Evolutionary conservation across 352 stramenopile genomes (phyloP).

Genomic region (Globisporangium camurandrum): DNA sequence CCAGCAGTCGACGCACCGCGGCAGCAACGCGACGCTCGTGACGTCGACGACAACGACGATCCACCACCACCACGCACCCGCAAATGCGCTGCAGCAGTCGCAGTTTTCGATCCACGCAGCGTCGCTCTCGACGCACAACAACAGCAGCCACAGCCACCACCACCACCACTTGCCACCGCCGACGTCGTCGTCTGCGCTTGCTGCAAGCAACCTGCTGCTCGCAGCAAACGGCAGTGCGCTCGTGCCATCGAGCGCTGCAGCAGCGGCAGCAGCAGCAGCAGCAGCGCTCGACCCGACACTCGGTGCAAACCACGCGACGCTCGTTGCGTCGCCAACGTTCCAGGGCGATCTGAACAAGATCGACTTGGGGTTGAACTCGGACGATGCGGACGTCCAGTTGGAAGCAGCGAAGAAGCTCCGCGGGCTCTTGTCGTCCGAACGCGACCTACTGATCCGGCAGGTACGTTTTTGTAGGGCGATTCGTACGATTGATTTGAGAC

Average conservation of each 20-base stretch:
- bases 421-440: constrained; percentile 76
- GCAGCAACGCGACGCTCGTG: constrained; percentile 61
- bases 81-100: constrained; percentile 21
- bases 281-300: constrained; percentile 23
- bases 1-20: constrained; percentile 66
- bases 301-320: constrained; percentile 11
- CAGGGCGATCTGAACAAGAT: constrained; percentile 81
- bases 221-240: constrained; percentile 31
- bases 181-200: constrained; percentile 6
- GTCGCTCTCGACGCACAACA: not conserved
- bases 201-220: constrained; percentile 17
- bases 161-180: constrained; percentile 35
- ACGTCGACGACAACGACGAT: constrained; percentile 77
- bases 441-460: constrained; percentile 81
- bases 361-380: constrained; percentile 68
- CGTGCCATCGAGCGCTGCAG: constrained; percentile 6
- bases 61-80: constrained; percentile 26
- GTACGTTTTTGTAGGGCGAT: constrained; percentile 17
- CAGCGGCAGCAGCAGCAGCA: not conserved
- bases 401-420: constrained; percentile 84
- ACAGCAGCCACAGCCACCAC: constrained; percentile 33
- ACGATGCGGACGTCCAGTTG: constrained; percentile 75
- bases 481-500: no score
- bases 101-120: constrained; percentile 35
- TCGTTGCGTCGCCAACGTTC: constrained; percentile 52